phyloP scores from a whole-genome alignment of 257 asterid genomes.

The Linaria vulgaris region DNA sequence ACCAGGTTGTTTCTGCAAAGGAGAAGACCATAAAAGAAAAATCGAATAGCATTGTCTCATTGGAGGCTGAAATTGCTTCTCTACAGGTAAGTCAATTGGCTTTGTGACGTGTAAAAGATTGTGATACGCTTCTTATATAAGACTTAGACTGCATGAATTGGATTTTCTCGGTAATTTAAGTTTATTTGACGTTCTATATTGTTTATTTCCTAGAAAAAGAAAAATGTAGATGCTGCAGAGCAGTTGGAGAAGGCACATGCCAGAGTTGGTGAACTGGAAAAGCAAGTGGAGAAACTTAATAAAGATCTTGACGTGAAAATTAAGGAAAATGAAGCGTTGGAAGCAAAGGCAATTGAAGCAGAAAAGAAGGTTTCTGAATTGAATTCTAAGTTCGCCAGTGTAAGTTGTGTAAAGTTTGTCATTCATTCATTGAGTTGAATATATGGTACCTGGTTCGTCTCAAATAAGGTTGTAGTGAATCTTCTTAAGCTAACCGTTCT shows the following conservation, averaged over 20 bases:
- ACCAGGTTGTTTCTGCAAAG: conserved; percentile 57
- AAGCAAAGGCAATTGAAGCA: conserved; percentile 55
- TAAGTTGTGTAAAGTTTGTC: conserved; percentile 33
- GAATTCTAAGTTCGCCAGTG: conserved; percentile 52
- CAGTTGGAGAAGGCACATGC: conserved; percentile 70
- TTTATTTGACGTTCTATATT: conserved; percentile 11
- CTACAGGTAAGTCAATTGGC: conserved; percentile 57
- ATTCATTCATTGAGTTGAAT: conserved; percentile 9
- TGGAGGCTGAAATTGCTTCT: conserved; percentile 72
- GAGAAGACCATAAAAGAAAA: conserved; percentile 66
- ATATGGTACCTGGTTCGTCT: no score
- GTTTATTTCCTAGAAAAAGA: conserved; percentile 48
- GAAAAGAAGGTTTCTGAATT: conserved; percentile 57
- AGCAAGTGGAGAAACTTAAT: conserved; percentile 62
- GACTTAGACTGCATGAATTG: conserved; percentile 11
- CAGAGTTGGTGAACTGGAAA: conserved; percentile 66
- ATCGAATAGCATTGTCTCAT: conserved; percentile 49
- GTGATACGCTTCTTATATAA: conserved; percentile 3
- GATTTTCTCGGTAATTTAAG: not conserved
- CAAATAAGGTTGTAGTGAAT: not conserved
- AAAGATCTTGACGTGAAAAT: conserved; percentile 43
- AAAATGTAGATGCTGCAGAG: conserved; percentile 56
- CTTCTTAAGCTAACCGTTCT: no score
- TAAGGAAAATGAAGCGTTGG: conserved; percentile 55
- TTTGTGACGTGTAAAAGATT: conserved; percentile 2